Conservation (phyloP, 805 yeast species). For the Kregervanrija delftensis region DNA sequence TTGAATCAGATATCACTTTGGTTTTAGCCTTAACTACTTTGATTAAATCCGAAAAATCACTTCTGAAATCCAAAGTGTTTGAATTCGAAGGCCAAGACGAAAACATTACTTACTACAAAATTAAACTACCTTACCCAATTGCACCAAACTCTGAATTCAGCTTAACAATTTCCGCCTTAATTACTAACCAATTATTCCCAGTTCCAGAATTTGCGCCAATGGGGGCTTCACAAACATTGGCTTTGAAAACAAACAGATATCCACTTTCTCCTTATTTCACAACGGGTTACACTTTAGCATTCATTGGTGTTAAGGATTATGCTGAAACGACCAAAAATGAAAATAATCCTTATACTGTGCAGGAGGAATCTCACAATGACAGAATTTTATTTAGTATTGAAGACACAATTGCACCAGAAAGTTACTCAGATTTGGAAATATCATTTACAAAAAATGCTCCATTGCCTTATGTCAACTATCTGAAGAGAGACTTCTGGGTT, state of each 20-base stretch:
- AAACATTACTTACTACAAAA: slow-evolving; percentile 34
- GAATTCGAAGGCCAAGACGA: slow-evolving; percentile 8
- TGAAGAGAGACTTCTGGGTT: slow-evolving; percentile 77
- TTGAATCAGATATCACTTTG: slow-evolving; percentile 21
- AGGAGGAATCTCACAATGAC: slow-evolving; percentile 26
- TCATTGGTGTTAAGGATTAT: slow-evolving; percentile 30
- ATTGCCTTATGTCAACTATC: slow-evolving; percentile 47
- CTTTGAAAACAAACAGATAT: slow-evolving; percentile 42
- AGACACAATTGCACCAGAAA: slow-evolving; percentile 35
- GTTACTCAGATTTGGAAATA: slow-evolving; percentile 43
- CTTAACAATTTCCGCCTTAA: slow-evolving; percentile 43
- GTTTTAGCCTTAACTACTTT: slow-evolving; percentile 16
- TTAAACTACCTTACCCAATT: slow-evolving; percentile 58
- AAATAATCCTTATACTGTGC: slow-evolving; percentile 7
- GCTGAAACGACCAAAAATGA: neutral
- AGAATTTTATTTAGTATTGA: slow-evolving; percentile 3
- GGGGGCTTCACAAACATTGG: slow-evolving; percentile 53
- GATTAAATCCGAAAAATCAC: slow-evolving; percentile 15
- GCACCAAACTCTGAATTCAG: slow-evolving; percentile 51
- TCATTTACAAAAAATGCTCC: slow-evolving; percentile 63
- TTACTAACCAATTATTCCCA: slow-evolving; percentile 45
- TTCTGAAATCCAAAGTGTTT: slow-evolving; percentile 13
- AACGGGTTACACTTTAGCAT: slow-evolving; percentile 32
- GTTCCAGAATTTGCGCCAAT: slow-evolving; percentile 58
- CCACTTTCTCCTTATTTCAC: slow-evolving; percentile 62